phyloP scores from a whole-genome alignment of 139 green algal genomes.

The Klebsormidium nitens region DNA sequence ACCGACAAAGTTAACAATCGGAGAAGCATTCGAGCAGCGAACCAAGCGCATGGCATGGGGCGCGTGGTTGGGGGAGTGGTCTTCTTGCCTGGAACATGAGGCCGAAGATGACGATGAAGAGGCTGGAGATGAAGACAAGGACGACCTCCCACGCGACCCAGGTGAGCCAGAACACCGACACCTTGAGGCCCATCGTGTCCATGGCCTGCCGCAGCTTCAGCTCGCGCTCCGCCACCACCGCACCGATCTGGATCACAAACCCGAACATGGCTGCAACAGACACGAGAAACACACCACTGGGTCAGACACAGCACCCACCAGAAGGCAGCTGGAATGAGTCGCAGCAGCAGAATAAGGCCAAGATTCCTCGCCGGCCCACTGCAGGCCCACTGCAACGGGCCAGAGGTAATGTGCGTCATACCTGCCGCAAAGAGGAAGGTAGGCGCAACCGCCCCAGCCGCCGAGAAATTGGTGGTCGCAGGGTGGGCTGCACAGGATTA shows the following conservation, averaged over 20 bases:
- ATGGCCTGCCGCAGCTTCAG: conserved; percentile 63
- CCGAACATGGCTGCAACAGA: conserved; percentile 88
- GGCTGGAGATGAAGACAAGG: conserved; percentile 30
- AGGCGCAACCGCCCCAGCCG: conserved; percentile 62
- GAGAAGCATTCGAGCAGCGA: neutral
- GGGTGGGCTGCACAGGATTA: no score
- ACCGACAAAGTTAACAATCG: neutral
- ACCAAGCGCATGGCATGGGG: neutral
- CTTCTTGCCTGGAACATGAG: conserved; percentile 52
- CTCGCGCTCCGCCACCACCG: conserved; percentile 67
- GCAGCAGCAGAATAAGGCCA: no score
- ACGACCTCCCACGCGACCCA: conserved; percentile 59
- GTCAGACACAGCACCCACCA: no score
- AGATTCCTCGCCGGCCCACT: no score
- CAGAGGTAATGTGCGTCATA: no score
- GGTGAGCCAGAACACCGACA: conserved; percentile 78
- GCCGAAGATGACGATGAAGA: conserved; percentile 77
- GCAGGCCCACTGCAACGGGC: no score
- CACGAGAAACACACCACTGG: no score
- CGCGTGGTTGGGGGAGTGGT: no score
- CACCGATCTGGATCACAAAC: conserved; percentile 71
- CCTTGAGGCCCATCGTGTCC: conserved; percentile 80
- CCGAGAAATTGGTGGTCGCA: conserved; percentile 51
- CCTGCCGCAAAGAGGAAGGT: conserved; percentile 91
- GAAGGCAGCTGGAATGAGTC: no score